These are phyloP conservation scores for Cordyceps tenuipes DNA, from an alignment of 2,329 filamentous ascomycete genomes.

Conservation along the genomic window DNA sequence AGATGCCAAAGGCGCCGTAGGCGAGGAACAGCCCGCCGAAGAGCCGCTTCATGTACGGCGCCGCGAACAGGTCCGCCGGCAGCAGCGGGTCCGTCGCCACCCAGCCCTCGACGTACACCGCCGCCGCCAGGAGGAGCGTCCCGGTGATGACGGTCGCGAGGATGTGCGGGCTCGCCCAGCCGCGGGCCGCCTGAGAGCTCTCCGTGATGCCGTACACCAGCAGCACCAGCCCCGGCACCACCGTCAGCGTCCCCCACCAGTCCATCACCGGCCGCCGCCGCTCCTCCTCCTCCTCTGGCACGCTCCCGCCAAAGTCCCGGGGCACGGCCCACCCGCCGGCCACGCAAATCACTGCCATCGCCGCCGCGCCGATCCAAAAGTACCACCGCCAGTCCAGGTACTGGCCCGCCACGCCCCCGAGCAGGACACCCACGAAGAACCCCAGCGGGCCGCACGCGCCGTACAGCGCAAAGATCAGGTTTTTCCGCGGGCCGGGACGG, in stretches of 20 bases:
- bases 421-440: constrained; percentile 55
- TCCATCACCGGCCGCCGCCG: constrained; percentile 31
- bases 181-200: constrained; percentile 49
- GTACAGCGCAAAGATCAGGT: constrained; percentile 51
- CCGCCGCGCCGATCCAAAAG: constrained; percentile 52
- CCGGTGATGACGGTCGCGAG: constrained; percentile 50
- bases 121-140: constrained; percentile 39
- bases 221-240: constrained; percentile 51
- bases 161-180: constrained; percentile 60
- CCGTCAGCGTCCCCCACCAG: constrained; percentile 47
- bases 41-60: constrained; percentile 53
- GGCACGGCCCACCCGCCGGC: not conserved
- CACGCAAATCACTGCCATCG: constrained; percentile 31
- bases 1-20: constrained; percentile 51
- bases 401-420: constrained; percentile 54
- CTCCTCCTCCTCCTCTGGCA: not conserved
- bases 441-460: constrained; percentile 46
- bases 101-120: constrained; percentile 58
- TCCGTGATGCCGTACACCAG: constrained; percentile 62
- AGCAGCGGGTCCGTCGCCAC: constrained; percentile 54
- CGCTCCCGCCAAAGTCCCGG: not conserved
- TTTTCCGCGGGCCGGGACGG: constrained; percentile 60
- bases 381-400: constrained; percentile 56
- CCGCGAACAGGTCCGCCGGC: constrained; percentile 53
- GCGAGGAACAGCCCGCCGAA: constrained; percentile 42